Conservation (phyloP, 2,329 filamentous ascomycete genomes). For the Magnaporthales sp. region DNA sequence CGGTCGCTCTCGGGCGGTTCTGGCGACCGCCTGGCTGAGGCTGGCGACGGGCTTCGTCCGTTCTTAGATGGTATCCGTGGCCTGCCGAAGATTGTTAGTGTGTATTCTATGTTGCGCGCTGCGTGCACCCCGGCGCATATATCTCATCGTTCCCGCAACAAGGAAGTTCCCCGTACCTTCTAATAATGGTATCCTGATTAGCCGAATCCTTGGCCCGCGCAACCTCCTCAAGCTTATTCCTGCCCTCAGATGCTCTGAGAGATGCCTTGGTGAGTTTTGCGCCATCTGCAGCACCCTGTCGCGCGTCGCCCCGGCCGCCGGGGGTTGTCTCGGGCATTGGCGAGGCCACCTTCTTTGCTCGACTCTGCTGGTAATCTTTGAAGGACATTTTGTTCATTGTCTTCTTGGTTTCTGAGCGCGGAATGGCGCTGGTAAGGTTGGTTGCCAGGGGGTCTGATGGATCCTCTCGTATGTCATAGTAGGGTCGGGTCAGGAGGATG, state of each 20-base stretch:
- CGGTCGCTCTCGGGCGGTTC: not conserved
- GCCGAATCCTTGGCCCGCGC: not conserved
- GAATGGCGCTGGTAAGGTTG: conserved; percentile 10
- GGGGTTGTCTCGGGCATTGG: conserved; percentile 25
- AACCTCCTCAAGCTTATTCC: conserved; percentile 6
- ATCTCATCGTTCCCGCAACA: not conserved
- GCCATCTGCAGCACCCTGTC: conserved; percentile 11
- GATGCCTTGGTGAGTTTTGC: conserved; percentile 11
- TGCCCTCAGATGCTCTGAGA: conserved; percentile 8
- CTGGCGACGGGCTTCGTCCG: conserved; percentile 4
- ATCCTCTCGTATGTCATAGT: conserved; percentile 49
- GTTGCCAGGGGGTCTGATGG: conserved; percentile 14
- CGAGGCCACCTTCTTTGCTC: conserved; percentile 24
- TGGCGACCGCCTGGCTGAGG: conserved; percentile 1
- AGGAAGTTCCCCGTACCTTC: conserved; percentile 2
- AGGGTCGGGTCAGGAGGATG: conserved; percentile 45
- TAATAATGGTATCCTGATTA: not conserved
- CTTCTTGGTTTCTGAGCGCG: conserved; percentile 22
- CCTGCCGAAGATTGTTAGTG: not conserved
- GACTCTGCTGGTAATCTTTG: conserved; percentile 48
- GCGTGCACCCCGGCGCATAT: not conserved
- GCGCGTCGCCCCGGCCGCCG: conserved; percentile 6
- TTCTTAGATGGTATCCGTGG: not conserved
- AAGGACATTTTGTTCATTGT: conserved; percentile 40
- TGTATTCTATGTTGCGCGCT: not conserved